Conservation (phyloP, 2,329 filamentous ascomycete genomes). For the Trichoderma sp. region DNA sequence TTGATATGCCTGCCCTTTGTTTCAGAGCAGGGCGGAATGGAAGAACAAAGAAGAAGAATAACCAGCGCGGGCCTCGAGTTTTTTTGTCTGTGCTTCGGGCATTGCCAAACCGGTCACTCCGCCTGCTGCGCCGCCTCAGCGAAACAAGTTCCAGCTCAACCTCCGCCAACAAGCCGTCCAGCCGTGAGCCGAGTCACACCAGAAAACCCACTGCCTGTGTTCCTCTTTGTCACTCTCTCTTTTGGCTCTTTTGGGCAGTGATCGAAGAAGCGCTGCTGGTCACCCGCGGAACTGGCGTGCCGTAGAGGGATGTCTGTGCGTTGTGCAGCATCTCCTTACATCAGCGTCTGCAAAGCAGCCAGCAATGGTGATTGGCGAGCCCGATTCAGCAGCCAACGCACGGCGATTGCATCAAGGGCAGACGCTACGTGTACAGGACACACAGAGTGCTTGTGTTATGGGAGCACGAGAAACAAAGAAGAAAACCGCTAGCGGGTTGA, state of each 20-base stretch:
- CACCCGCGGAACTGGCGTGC: conserved; percentile 12
- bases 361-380: conserved; percentile 6
- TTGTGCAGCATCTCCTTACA: conserved; percentile 11
- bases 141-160: conserved; percentile 1
- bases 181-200: background rate
- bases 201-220: background rate
- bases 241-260: background rate
- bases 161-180: background rate
- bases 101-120: background rate
- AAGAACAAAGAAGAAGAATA: background rate
- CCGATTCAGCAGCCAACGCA: background rate
- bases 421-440: background rate
- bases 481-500: background rate
- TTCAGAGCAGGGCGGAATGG: background rate
- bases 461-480: background rate
- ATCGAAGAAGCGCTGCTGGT: background rate
- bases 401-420: conserved; percentile 2
- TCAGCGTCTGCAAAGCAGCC: background rate
- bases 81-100: background rate
- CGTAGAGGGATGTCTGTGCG: conserved; percentile 13
- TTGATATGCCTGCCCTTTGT: background rate
- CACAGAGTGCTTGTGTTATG: background rate
- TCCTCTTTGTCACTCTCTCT: background rate
- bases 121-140: conserved; percentile 12
- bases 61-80: background rate